Conservation (phyloP, 2,329 filamentous ascomycete genomes). For the Davidsoniella eucalypti region DNA sequence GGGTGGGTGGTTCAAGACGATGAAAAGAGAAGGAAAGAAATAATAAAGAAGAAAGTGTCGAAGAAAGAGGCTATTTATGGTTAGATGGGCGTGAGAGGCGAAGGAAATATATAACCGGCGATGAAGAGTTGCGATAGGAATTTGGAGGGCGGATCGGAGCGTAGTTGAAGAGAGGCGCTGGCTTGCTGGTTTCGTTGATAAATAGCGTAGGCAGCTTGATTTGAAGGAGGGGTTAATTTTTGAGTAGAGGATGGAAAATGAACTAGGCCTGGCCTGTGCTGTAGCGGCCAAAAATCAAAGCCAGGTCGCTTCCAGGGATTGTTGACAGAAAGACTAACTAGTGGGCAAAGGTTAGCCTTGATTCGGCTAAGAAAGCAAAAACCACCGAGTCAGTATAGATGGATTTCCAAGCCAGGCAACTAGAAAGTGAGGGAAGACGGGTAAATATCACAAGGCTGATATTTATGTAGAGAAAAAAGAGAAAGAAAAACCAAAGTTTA, state of each 20-base stretch:
- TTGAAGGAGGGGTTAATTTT: slow-evolving; percentile 4
- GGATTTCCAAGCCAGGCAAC: background rate
- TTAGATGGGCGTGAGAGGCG: background rate
- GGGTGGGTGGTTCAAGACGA: background rate
- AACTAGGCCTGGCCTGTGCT: no score
- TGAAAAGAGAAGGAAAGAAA: background rate
- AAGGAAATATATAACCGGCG: background rate
- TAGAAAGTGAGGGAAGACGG: background rate
- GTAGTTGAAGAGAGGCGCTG: no score
- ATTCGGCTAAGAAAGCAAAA: no score
- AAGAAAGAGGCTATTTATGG: background rate
- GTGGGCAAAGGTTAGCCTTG: no score
- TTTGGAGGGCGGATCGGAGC: no score
- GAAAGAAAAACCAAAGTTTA: background rate
- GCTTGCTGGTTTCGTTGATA: no score
- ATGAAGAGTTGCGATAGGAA: no score
- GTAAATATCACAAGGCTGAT: background rate
- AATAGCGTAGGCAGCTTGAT: no score
- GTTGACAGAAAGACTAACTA: no score
- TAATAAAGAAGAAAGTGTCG: background rate
- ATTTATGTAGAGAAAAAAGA: background rate
- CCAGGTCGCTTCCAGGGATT: no score
- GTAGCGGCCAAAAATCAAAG: no score
- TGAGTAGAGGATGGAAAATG: background rate
- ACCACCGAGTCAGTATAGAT: background rate